These are phyloP conservation scores for Yarrowia sp. DNA, from an alignment of 805 yeast species.

Conservation along the genomic window DNA sequence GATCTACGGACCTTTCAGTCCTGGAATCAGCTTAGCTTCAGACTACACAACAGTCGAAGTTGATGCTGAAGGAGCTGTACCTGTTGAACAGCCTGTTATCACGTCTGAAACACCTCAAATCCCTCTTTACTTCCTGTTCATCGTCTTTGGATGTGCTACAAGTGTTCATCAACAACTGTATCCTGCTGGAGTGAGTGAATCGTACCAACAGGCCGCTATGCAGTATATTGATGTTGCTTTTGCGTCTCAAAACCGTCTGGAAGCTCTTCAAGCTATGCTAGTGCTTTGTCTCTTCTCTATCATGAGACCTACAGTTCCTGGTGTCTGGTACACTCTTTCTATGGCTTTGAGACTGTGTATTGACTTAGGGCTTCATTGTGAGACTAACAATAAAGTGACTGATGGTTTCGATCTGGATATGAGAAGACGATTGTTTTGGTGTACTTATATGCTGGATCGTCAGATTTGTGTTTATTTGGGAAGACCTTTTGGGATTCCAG, in stretches of 20 bases:
- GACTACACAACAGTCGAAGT: constrained; percentile 31
- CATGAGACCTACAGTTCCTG: constrained; percentile 87
- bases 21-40: constrained; percentile 50
- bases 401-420: constrained; percentile 48
- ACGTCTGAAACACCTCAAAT: neutral
- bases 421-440: constrained; percentile 81
- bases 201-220: constrained; percentile 67
- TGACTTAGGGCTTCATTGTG: constrained; percentile 81
- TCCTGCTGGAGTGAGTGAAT: constrained; percentile 62
- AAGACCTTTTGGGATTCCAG: constrained; percentile 86
- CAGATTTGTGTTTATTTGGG: constrained; percentile 85
- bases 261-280: constrained; percentile 68
- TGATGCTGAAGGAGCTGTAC: neutral
- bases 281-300: constrained; percentile 67
- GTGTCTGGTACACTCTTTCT: constrained; percentile 90
- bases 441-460: constrained; percentile 80
- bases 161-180: constrained; percentile 69
- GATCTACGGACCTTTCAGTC: constrained; percentile 67
- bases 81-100: constrained; percentile 1
- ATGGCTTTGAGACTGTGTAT: constrained; percentile 75
- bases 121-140: constrained; percentile 58
- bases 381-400: constrained; percentile 37
- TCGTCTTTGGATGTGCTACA: constrained; percentile 77
- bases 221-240: constrained; percentile 57
- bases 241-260: constrained; percentile 59